Evolutionary conservation across 2,329 filamentous ascomycete genomes (phyloP).

Genomic region (Teratosphaeria zuluensis): DNA sequence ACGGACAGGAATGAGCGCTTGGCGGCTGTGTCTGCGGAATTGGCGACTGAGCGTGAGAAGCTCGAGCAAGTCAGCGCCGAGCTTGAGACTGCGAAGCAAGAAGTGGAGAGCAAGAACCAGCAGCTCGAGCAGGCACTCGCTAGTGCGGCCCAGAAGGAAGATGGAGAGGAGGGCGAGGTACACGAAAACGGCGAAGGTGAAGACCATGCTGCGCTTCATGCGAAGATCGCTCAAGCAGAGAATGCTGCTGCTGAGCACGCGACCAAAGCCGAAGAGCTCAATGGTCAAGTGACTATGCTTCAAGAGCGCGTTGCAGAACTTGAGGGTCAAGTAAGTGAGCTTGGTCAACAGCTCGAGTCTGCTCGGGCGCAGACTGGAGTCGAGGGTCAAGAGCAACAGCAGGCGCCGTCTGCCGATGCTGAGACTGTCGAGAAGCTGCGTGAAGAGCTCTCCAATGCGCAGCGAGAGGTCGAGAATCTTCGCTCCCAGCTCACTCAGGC

Average conservation of each 20-base stretch:
- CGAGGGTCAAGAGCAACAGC: background rate
- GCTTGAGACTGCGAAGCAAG: slow-evolving; percentile 4
- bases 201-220: slow-evolving; percentile 26
- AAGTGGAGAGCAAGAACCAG: slow-evolving; percentile 10
- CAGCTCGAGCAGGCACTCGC: slow-evolving; percentile 48
- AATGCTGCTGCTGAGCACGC: slow-evolving; percentile 22
- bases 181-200: slow-evolving; percentile 35
- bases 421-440: slow-evolving; percentile 12
- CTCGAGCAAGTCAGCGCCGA: slow-evolving; percentile 8
- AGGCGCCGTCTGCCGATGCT: slow-evolving; percentile 6
- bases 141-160: slow-evolving; percentile 14
- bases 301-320: slow-evolving; percentile 6
- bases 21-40: slow-evolving; percentile 37
- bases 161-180: slow-evolving; percentile 18
- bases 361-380: background rate
- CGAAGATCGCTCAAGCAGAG: slow-evolving; percentile 8
- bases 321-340: background rate
- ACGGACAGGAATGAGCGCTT: slow-evolving; percentile 57
- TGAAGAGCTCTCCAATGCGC: slow-evolving; percentile 2
- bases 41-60: slow-evolving; percentile 34
- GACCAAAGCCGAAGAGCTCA: slow-evolving; percentile 52
- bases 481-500: background rate
- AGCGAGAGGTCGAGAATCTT: background rate
- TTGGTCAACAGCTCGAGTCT: background rate
- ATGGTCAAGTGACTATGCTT: slow-evolving; percentile 44